Percentiles rank a stretch among this genome's conserved stretches.
phyloP scores from a whole-genome alignment of 371 early-diverging fungal genomes.

The Cladochytrium tenue region DNA sequence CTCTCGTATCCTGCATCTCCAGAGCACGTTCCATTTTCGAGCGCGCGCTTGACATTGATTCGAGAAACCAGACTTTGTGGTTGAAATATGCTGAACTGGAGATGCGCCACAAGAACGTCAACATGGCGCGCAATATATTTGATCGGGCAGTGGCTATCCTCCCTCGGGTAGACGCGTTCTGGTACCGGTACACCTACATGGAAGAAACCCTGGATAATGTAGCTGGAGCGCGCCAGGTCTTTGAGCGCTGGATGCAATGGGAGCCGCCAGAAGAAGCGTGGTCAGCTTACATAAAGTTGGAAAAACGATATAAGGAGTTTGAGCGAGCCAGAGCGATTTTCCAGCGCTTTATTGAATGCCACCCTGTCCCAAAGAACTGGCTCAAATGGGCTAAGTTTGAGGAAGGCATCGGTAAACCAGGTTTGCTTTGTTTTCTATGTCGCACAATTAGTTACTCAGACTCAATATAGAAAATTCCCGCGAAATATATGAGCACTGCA shows the following conservation, averaged over 20 bases:
- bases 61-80: constrained; percentile 83
- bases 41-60: constrained; percentile 88
- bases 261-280: constrained; percentile 91
- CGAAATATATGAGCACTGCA: constrained; percentile 79
- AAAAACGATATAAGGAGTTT: constrained; percentile 81
- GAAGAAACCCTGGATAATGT: constrained; percentile 93
- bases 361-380: constrained; percentile 95
- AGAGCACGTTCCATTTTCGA: constrained; percentile 91
- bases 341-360: constrained; percentile 82
- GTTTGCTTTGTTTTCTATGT: constrained; percentile 25
- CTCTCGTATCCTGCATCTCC: neutral
- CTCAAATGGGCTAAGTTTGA: constrained; percentile 94
- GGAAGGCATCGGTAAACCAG: constrained; percentile 73
- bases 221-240: constrained; percentile 85
- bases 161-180: constrained; percentile 93
- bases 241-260: constrained; percentile 99
- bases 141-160: constrained; percentile 88
- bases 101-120: constrained; percentile 90
- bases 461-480: constrained; percentile 69
- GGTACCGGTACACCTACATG: constrained; percentile 98
- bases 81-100: constrained; percentile 95
- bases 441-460: neutral
- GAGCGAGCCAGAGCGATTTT: constrained; percentile 81
- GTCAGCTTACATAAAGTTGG: constrained; percentile 92
- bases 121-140: constrained; percentile 86